Base-by-base conservation (phyloP, 768 basidiomycete genomes). In the Tricholoma terreum region DNA sequence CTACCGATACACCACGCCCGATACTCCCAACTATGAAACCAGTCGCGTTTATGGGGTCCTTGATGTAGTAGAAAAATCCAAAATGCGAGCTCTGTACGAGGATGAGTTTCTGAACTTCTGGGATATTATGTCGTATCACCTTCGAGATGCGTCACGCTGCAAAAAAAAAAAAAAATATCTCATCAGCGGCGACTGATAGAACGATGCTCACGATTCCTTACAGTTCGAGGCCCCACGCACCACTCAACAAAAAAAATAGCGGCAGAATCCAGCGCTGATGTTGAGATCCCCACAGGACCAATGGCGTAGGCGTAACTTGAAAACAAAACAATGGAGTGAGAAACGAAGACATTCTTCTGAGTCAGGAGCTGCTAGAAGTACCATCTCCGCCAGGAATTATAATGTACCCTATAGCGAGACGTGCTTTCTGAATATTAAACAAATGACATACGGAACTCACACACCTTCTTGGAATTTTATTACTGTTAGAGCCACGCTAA, bases 41-140 rank as follows among this genome's bases (percentile, higher is more conserved):
- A 93, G 31, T 83, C 76, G 3, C 85, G 82, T 65, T 85, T 82
- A 43, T 76, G 72, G 0, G 87, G 86, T 3, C 87, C 86, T 71
- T 92, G 90, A 60, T 90, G 82, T 30, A 91, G 78, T 19, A 93
- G 79, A 69, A 92, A 93, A 27, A 92, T 65, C 91, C 91, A 93
- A 65, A 92, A 92, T 0, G 85, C 77, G 12, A 92, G 78, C 67
- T 91, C 90, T 90, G 67, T 22, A 19, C 56, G 19, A 51, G 10
- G 60, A n/a, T 35, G 45, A 21, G 3, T 8, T 54, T 40, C 43
- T 31, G 17, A 27, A 7, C 21, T 45, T 38, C n/a, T 45, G 34
- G 21, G 40, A 50, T 45, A 22, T 21, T 36, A 42, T 46, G 22
- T n/a, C 14, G 36, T 22, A 63, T 54, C 62, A 84, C 89, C 89